These are phyloP conservation scores for Pyricularia pennisetigena DNA, from an alignment of 2,329 filamentous ascomycete genomes.

Conservation along the genomic window DNA sequence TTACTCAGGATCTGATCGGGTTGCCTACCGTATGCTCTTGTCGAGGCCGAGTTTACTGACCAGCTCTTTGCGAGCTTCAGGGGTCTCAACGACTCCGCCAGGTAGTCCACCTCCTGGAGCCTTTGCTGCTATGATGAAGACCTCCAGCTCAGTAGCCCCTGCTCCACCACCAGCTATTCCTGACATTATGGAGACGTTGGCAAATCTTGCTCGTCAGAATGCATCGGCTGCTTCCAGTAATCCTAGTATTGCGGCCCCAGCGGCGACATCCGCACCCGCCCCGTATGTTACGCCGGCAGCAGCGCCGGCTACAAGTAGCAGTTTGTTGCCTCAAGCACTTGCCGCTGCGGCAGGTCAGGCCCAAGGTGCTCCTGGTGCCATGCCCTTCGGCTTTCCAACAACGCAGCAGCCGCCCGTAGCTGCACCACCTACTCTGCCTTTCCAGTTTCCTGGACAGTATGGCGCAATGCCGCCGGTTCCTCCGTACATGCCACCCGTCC, in stretches of 20 bases:
- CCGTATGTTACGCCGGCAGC: constrained; percentile 1
- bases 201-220: constrained; percentile 72
- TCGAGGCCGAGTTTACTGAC: not conserved
- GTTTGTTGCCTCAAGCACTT: constrained; percentile 2
- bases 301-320: constrained; percentile 2
- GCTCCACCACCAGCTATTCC: constrained; percentile 29
- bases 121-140: constrained; percentile 25
- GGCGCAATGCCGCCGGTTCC: constrained; percentile 19
- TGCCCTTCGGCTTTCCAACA: constrained; percentile 16
- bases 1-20: constrained; percentile 2
- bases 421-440: constrained; percentile 28
- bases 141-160: constrained; percentile 12
- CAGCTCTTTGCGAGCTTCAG: constrained; percentile 27
- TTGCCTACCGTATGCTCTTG: not conserved
- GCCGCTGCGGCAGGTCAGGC: constrained; percentile 8
- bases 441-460: constrained; percentile 16
- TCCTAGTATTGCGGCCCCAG: constrained; percentile 26
- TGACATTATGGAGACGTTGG: constrained; percentile 69
- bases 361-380: constrained; percentile 18
- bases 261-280: constrained; percentile 16
- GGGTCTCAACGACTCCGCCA: constrained; percentile 61
- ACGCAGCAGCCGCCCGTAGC: constrained; percentile 43
- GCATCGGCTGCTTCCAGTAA: constrained; percentile 35
- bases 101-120: constrained; percentile 45
- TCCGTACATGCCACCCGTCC: constrained; percentile 10